Conservation (phyloP, 1,139 yeast species). For the Debaryomyces psychrophilus region DNA sequence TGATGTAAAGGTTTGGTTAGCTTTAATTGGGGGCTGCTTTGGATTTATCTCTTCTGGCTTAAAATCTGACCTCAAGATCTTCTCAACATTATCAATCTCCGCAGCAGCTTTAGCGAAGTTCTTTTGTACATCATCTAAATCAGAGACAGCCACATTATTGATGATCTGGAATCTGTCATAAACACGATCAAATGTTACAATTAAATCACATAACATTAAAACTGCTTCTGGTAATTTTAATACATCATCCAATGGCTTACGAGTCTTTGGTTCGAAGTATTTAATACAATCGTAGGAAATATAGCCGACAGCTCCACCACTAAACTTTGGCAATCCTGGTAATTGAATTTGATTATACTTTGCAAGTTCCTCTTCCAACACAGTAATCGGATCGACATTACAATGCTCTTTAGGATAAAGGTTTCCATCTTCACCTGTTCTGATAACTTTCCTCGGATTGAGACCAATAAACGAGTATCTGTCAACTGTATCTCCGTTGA, state of each 20-base stretch:
- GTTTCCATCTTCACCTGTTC: conserved; percentile 62
- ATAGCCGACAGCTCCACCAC: conserved; percentile 97
- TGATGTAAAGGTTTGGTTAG: conserved; percentile 70
- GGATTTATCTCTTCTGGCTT: conserved; percentile 40
- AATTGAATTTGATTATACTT: conserved; percentile 67
- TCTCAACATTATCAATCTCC: conserved; percentile 61
- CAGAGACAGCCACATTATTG: conserved; percentile 64
- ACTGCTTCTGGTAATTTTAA: conserved; percentile 87
- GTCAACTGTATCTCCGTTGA: conserved; percentile 85
- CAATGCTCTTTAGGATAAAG: conserved; percentile 37
- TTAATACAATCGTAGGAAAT: conserved; percentile 95
- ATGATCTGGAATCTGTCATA: conserved; percentile 90
- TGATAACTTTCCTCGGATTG: conserved; percentile 76
- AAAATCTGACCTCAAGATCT: conserved; percentile 46
- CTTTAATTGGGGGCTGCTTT: conserved; percentile 69
- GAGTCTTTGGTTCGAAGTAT: conserved; percentile 91
- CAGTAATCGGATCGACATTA: conserved; percentile 72
- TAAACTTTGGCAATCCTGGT: conserved; percentile 80
- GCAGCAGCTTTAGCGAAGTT: conserved; percentile 59
- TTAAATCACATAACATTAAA: conserved; percentile 86
- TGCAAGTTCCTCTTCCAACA: conserved; percentile 73
- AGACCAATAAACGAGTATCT: conserved; percentile 90
- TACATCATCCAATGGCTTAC: conserved; percentile 73
- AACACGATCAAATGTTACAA: conserved; percentile 91
- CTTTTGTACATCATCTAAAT: conserved; percentile 43